These are phyloP conservation scores for Zea luxurians DNA, from an alignment of 176 grass and related monocot genomes.

Conservation along the genomic window DNA sequence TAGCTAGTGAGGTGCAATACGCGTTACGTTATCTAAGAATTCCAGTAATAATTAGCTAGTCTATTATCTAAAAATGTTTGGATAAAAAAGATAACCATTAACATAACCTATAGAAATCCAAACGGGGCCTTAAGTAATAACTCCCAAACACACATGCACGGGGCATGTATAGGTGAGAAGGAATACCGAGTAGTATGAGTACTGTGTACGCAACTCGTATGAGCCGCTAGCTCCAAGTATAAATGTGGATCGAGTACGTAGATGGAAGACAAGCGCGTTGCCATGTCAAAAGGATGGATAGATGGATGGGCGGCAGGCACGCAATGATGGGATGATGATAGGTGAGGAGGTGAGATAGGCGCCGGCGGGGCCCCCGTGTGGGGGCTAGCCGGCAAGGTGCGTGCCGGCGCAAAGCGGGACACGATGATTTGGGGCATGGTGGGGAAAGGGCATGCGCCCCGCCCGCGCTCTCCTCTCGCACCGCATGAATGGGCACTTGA, in stretches of 20 bases:
- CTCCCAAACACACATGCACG: background rate
- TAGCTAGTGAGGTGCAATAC: too few species aligned
- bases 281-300: constrained; percentile 20
- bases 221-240: background rate
- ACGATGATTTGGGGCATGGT: constrained; percentile 54
- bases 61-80: too few species aligned
- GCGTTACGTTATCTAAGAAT: too few species aligned
- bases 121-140: too few species aligned
- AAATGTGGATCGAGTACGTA: background rate
- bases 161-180: background rate
- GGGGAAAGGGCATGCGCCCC: constrained; percentile 24
- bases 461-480: too few species aligned
- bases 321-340: constrained; percentile 70
- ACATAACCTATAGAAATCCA: too few species aligned
- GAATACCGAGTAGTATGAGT: background rate
- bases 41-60: too few species aligned
- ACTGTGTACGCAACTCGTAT: background rate
- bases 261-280: constrained; percentile 10
- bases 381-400: constrained; percentile 27
- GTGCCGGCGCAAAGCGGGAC: constrained; percentile 55
- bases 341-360: constrained; percentile 28
- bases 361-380: background rate
- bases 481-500: constrained; percentile 51
- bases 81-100: too few species aligned
- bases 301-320: constrained; percentile 22